phyloP scores from a whole-genome alignment of 805 yeast genomes.

The Yarrowia sp. region DNA sequence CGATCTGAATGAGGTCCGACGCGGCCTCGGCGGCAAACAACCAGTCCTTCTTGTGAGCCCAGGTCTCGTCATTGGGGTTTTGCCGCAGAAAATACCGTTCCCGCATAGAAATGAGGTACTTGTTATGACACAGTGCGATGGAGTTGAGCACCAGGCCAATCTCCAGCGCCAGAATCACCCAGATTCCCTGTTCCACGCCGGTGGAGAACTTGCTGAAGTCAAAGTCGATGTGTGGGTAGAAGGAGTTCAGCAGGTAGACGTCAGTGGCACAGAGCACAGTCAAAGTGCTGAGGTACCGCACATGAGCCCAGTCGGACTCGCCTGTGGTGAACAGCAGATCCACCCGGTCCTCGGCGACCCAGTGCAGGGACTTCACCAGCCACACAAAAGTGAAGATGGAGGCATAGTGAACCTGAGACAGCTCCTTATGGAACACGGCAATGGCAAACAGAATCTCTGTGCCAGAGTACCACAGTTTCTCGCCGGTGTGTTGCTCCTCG shows the following conservation, averaged over 20 bases:
- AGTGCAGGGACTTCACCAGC: conserved; percentile 43
- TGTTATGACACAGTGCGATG: conserved; percentile 45
- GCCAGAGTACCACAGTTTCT: conserved; percentile 59
- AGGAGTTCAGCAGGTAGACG: conserved; percentile 38
- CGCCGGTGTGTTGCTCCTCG: conserved; percentile 73
- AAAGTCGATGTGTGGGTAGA: conserved; percentile 36
- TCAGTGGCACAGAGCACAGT: conserved; percentile 49
- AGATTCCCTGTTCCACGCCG: conserved; percentile 35
- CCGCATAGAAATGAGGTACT: conserved; percentile 49
- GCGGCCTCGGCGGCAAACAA: conserved; percentile 53
- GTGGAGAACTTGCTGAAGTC: conserved; percentile 49
- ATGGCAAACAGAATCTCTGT: conserved; percentile 56
- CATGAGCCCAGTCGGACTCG: conserved; percentile 39
- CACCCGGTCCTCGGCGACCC: conserved; percentile 59
- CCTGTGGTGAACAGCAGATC: conserved; percentile 48
- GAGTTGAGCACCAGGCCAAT: conserved; percentile 62
- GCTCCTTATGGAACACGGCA: conserved; percentile 51
- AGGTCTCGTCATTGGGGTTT: conserved; percentile 55
- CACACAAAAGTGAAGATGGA: conserved; percentile 22
- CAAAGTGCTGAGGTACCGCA: conserved; percentile 47
- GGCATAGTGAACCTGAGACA: conserved; percentile 33
- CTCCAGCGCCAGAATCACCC: conserved; percentile 73
- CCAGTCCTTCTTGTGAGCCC: conserved; percentile 68
- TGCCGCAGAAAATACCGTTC: conserved; percentile 51
- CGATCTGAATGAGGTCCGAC: conserved; percentile 49